A percentile compares a stretch with the other conserved stretches of the same genome.
These are phyloP conservation scores for Gossypium stocksii DNA, from an alignment of 345 rosid genomes.

Conservation along the genomic window DNA sequence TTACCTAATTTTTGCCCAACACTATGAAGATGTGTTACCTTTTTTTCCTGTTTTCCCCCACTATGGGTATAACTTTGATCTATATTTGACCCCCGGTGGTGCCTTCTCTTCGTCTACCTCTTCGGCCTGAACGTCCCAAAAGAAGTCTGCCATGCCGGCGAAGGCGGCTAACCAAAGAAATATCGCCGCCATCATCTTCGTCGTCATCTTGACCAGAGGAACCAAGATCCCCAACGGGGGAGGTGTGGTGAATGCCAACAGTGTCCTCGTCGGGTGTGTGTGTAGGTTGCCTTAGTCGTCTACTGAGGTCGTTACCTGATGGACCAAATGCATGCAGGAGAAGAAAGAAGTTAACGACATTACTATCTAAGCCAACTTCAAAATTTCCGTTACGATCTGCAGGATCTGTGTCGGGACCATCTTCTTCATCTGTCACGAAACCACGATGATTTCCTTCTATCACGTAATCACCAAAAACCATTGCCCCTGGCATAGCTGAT, in stretches of 20 bases:
- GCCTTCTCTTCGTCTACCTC: conserved; percentile 68
- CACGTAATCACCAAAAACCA: conserved; percentile 83
- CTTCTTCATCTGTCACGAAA: conserved; percentile 46
- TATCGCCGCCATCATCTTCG: conserved; percentile 27
- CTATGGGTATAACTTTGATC: neutral
- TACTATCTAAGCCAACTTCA: conserved; percentile 55
- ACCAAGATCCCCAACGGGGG: conserved; percentile 31
- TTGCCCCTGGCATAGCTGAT: conserved; percentile 83
- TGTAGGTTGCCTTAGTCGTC: conserved; percentile 39
- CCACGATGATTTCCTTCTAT: conserved; percentile 59
- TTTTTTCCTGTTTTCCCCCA: conserved; percentile 6
- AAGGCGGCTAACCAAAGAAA: conserved; percentile 59
- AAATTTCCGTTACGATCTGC: conserved; percentile 34
- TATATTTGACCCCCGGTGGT: conserved; percentile 21
- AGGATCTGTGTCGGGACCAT: conserved; percentile 32
- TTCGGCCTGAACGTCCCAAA: conserved; percentile 64
- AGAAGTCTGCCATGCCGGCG: conserved; percentile 62
- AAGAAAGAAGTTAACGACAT: conserved; percentile 60
- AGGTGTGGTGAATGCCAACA: conserved; percentile 20
- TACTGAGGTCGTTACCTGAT: conserved; percentile 45
- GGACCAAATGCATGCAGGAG: conserved; percentile 76
- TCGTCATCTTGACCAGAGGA: conserved; percentile 49
- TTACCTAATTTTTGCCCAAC: conserved; percentile 9
- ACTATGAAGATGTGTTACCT: conserved; percentile 18
- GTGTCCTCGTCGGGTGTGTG: conserved; percentile 31